Conservation (phyloP, 176 grass and related monocot genomes). For the Eleusine coracana region DNA sequence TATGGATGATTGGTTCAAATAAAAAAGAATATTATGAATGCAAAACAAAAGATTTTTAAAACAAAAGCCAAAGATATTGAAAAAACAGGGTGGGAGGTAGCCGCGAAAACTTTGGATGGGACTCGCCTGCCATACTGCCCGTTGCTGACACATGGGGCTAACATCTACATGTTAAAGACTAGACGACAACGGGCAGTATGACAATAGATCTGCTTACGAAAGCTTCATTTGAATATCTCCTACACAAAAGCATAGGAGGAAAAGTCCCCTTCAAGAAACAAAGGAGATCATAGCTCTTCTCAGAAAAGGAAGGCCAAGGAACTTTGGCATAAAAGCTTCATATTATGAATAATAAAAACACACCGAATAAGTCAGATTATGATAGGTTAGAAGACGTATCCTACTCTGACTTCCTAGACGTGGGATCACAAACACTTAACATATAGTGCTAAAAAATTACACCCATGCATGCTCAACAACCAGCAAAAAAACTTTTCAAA, state of each 20-base stretch:
- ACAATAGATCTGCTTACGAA: background rate
- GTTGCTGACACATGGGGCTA: no score
- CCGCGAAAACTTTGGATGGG: no score
- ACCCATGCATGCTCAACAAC: no score
- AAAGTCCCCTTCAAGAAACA: background rate
- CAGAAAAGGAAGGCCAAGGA: background rate
- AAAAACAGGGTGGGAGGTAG: background rate
- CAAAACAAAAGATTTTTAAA: background rate
- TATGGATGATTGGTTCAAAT: no score
- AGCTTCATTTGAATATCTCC: background rate
- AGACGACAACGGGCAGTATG: no score
- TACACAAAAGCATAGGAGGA: background rate
- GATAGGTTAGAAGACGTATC: background rate
- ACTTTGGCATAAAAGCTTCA: background rate
- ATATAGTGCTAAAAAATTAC: no score
- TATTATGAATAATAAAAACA: background rate
- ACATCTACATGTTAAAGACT: no score
- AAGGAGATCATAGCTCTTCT: background rate
- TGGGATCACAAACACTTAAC: no score
- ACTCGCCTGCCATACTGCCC: no score
- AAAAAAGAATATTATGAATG: no score
- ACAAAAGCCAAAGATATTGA: background rate
- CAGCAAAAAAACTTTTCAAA: background rate
- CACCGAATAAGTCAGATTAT: background rate
- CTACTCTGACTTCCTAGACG: no score